Percentiles rank a stretch among this genome's conserved stretches.
Conservation (phyloP, 305 asterid genomes). For the Stenogyne calaminthoides region DNA sequence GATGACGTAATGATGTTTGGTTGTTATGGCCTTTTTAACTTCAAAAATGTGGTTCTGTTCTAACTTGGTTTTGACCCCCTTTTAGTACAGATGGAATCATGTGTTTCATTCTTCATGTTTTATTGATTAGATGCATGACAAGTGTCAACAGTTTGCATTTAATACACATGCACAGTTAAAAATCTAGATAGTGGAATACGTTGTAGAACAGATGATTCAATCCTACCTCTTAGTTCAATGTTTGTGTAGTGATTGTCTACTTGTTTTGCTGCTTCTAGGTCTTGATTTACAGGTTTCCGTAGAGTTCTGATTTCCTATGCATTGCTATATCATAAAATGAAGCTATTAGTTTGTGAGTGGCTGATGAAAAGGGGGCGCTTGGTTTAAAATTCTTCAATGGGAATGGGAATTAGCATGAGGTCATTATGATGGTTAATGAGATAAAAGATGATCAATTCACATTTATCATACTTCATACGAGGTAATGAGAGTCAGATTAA, state of each 20-base stretch:
- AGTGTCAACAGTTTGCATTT: background rate
- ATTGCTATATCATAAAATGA: background rate
- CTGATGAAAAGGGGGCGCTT: background rate
- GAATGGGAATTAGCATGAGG: no score
- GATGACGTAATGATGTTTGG: background rate
- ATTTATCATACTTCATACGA: no score
- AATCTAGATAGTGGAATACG: background rate
- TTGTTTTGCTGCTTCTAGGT: slow-evolving; percentile 5
- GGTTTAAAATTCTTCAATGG: no score
- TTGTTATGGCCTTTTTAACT: slow-evolving; percentile 15
- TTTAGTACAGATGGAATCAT: background rate
- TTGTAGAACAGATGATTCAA: background rate
- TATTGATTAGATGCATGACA: background rate
- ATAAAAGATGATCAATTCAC: no score
- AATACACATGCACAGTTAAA: background rate
- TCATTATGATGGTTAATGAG: no score
- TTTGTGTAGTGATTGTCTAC: background rate
- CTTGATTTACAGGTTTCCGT: slow-evolving; percentile 5
- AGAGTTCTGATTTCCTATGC: slow-evolving; percentile 7
- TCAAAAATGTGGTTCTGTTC: slow-evolving; percentile 8
- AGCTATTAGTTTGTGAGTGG: slow-evolving; percentile 5
- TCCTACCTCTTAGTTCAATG: background rate
- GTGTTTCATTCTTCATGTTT: background rate
- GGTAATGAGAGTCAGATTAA: no score
- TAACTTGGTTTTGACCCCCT: background rate